Base-by-base conservation (phyloP, 2,329 filamentous ascomycete genomes). In the Neofusicoccum ribis region DNA sequence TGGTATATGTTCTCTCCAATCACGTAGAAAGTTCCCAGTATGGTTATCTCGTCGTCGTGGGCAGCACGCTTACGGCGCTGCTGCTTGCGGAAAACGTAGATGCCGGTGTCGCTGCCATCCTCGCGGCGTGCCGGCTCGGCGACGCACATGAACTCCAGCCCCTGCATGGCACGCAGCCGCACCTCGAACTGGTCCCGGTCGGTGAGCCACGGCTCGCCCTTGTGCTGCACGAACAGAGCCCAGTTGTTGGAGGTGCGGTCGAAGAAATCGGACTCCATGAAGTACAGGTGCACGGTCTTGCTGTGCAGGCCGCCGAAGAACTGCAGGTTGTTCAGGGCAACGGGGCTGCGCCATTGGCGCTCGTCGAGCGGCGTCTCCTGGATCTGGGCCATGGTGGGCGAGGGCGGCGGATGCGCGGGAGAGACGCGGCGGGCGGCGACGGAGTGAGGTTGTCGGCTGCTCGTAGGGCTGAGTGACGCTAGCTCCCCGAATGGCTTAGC, bases 1-100 rank as follows among this genome's bases (percentile, higher is more conserved):
- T 88, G 86, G 70, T 85, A 86, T 47, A 89, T 82, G 58, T 81
- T 82, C 62, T 86, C 84, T 0, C 84, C 85, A n/a, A 88, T 81
- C 9, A 87, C 80, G 71, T 86, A 89, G 73, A 86, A 89, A 2
- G 85, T 86, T 12, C 81, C 84, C 52, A 88, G 75, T 5, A 85
- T 78, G 34, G 80, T 81, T 34, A 86, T 78, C 64, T 86, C 82
- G 72, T 84, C 82, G 43, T 80, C 76, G 70, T 84, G 79, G 81
- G 68, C 79, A 79, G 63, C 52, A 65, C 67, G 58, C 66, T 72
- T 72, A 9, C 17, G 46, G 43, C 66, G 60, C 60, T 72, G 67
- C 72, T 88, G 86, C 69, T 87, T 88, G 67, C 86, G 82, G 62
- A 89, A 84, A 2, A 88, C 82, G 83, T 85, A 89, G 41, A 88